Percentiles rank a stretch among this genome's conserved stretches.
Conservation (phyloP, 176 grass and related monocot genomes). For the bread wheat (Triticum aestivum) region IWGSC_CS_RefSeq_v2.1 NC_057807.1:685212092-685212591, state of each 20-base stretch:
- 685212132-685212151: neutral
- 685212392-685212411: neutral
- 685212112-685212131: neutral
- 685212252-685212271: neutral
- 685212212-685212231: too few species aligned
- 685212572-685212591: neutral
- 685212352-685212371: neutral
- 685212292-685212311: neutral
- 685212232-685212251: too few species aligned
- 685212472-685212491: neutral
- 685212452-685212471: neutral
- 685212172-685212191: neutral
- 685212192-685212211: too few species aligned
- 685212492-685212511: neutral
- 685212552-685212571: neutral
- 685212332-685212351: neutral
- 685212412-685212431: neutral
- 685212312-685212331: neutral
- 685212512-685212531: too few species aligned
- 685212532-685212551: neutral
- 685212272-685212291: neutral
- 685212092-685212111: neutral
- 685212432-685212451: conserved; percentile 3
- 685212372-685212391: neutral
- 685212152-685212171: neutral